Evolutionary conservation across 192 early-diverging fungal genomes (phyloP).

Genomic region (Funneliformis geosporum): DNA sequence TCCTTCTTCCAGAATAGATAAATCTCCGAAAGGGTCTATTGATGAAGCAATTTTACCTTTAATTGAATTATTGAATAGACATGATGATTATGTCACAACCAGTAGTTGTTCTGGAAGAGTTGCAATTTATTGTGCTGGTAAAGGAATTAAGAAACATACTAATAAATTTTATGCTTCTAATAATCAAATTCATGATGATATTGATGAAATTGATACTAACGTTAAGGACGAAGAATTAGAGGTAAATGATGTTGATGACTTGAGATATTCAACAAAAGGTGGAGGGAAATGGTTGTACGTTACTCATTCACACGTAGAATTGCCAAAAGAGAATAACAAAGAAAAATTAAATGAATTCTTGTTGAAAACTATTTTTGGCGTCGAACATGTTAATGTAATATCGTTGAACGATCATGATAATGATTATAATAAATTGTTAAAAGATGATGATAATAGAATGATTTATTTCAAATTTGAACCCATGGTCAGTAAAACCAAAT

Average conservation of each 20-base stretch:
- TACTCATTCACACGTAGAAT: slow-evolving; percentile 46
- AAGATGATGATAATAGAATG: slow-evolving; percentile 33
- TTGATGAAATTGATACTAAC: slow-evolving; percentile 27
- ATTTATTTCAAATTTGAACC: slow-evolving; percentile 60
- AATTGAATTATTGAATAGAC: slow-evolving; percentile 51
- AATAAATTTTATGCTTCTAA: neutral
- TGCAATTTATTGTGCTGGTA: slow-evolving; percentile 51
- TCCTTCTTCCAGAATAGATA: slow-evolving; percentile 43
- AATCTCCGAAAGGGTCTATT: slow-evolving; percentile 56
- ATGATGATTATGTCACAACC: slow-evolving; percentile 56
- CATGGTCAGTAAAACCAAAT: slow-evolving; percentile 42
- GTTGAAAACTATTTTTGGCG: slow-evolving; percentile 40
- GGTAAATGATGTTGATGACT: slow-evolving; percentile 31
- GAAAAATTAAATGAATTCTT: slow-evolving; percentile 32
- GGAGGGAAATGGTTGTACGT: slow-evolving; percentile 55
- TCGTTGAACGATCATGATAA: neutral
- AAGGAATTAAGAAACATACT: slow-evolving; percentile 30
- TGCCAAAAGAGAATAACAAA: slow-evolving; percentile 32
- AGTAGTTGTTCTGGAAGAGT: slow-evolving; percentile 57
- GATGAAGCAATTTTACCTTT: slow-evolving; percentile 53
- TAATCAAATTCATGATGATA: neutral
- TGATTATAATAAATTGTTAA: neutral
- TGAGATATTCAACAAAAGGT: slow-evolving; percentile 36
- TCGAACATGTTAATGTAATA: slow-evolving; percentile 30
- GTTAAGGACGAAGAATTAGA: slow-evolving; percentile 34